Percentiles rank a stretch among this genome's conserved stretches.
phyloP scores from a whole-genome alignment of 805 yeast genomes.

The Hanseniaspora hatyaiensis region DNA sequence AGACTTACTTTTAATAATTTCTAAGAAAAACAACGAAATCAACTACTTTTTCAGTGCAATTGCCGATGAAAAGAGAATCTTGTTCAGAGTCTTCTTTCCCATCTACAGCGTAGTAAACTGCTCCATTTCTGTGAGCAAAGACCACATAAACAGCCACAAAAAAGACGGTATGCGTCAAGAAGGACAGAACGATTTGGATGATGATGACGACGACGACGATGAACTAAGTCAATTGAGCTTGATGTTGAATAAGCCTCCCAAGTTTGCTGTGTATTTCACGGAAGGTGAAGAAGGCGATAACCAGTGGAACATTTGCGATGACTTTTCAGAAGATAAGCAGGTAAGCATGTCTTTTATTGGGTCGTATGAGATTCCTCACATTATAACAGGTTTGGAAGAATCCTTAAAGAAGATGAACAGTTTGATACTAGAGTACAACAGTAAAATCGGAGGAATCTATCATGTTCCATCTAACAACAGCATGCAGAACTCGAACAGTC shows the following conservation, averaged over 20 bases:
- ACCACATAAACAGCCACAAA: constrained; percentile 3
- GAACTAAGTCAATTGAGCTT: constrained; percentile 38
- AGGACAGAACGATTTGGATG: constrained; percentile 19
- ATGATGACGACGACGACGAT: constrained; percentile 20
- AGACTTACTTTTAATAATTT: constrained; percentile 58
- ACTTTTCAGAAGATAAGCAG: constrained; percentile 73
- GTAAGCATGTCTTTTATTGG: constrained; percentile 56
- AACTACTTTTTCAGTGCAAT: constrained; percentile 70
- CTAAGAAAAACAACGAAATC: constrained; percentile 58
- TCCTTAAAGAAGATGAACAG: constrained; percentile 44
- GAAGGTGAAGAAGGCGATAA: constrained; percentile 42
- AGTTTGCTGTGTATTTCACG: constrained; percentile 65
- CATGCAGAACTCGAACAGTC: constrained; percentile 4
- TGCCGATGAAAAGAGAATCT: constrained; percentile 52
- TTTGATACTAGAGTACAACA: constrained; percentile 39
- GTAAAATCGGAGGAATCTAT: constrained; percentile 20
- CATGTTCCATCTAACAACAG: constrained; percentile 12
- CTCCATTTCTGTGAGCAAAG: constrained; percentile 41
- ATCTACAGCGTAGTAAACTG: constrained; percentile 48
- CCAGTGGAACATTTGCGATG: constrained; percentile 74
- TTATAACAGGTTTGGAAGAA: constrained; percentile 45
- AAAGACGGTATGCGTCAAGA: constrained; percentile 20
- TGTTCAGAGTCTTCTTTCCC: constrained; percentile 65
- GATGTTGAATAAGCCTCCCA: constrained; percentile 50
- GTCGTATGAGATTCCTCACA: constrained; percentile 56